Base-by-base conservation (phyloP, 352 stramenopile genomes). In the Pythium vanterpoolii region DNA sequence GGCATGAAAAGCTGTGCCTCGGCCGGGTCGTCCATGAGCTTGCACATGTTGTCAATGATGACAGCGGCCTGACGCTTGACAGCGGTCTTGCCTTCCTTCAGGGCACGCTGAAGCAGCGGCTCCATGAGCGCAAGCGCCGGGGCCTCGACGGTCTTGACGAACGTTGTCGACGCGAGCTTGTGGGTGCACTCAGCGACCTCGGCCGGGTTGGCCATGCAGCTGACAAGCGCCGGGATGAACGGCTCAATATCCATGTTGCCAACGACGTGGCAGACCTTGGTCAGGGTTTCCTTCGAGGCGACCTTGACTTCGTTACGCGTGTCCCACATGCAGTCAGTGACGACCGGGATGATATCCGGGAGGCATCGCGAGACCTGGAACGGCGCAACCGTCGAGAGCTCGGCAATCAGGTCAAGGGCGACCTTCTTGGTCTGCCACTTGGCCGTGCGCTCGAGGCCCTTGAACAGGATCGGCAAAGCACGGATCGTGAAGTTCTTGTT, bases 21-120 rank as follows among this genome's bases (percentile, higher is more conserved):
- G 67, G 97, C 72, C 1, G 97, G 94, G 73, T 99, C 96, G 73
- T 99, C 96, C 64, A 99, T 98, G 39, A 99, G 85, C 87, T 99
- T 99, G 76, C 89, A 98, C 95, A 99, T 98, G 83, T 99, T 99
- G 85, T 99, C 95, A 74, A 98, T 99, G 66, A 99, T 99, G 62
- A 99, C 96, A 65, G 95, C 94, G 48, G 91, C 93, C 80, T 99
- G 96, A 87, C 96, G 93, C 80, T 99, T 98, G 30, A 98, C 96
- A 16, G 96, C 87, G 3, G 86, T 98, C 77, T 97, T 96, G 48
- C 96, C 96, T 69, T 99, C 96, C 55, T 95, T 91, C 47, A 99
- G 73, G 52, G 96, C 96, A 78, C 96, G 96, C 69, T 98, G 83
- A 28, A 99, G 83, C 40, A 99, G 81, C 40, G 96, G 96, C 66